These are phyloP conservation scores for Cucurbita ficifolia DNA, from an alignment of 306 rosid genomes.

Conservation along the genomic window DNA sequence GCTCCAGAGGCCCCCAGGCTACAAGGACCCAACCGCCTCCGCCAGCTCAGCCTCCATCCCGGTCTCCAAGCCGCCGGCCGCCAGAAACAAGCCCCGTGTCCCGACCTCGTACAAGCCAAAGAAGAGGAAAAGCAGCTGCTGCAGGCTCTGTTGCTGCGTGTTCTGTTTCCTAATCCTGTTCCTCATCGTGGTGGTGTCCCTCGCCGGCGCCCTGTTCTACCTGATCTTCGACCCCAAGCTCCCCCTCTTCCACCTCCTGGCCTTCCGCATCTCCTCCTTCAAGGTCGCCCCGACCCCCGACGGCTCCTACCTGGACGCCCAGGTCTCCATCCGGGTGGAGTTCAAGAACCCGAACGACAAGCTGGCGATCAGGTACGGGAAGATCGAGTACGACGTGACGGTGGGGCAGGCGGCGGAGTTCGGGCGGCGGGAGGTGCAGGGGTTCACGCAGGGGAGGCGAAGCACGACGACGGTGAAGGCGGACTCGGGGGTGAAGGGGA, in stretches of 20 bases:
- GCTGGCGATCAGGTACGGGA: slow-evolving; percentile 19
- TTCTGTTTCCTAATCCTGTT: slow-evolving; percentile 25
- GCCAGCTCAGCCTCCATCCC: neutral
- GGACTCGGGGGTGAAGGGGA: slow-evolving; percentile 17
- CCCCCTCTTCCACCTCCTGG: slow-evolving; percentile 40
- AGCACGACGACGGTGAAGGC: slow-evolving; percentile 24
- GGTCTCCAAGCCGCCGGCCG: neutral
- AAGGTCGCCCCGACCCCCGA: slow-evolving; percentile 19
- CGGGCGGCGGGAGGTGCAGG: slow-evolving; percentile 4
- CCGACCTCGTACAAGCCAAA: slow-evolving; percentile 26
- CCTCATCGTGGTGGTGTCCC: slow-evolving; percentile 13
- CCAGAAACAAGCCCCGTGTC: slow-evolving; percentile 14
- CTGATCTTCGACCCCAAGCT: slow-evolving; percentile 32
- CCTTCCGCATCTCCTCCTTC: slow-evolving; percentile 29
- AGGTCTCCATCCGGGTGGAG: slow-evolving; percentile 25
- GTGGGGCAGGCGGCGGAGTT: slow-evolving; percentile 19
- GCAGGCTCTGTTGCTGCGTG: slow-evolving; percentile 37
- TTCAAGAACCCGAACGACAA: slow-evolving; percentile 33
- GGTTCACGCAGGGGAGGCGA: slow-evolving; percentile 23
- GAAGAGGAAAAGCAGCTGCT: slow-evolving; percentile 8
- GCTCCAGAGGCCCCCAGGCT: slow-evolving; percentile 71
- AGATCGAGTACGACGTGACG: neutral
- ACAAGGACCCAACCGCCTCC: slow-evolving; percentile 17
- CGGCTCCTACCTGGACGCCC: slow-evolving; percentile 29
- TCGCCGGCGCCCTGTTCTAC: slow-evolving; percentile 41